These are phyloP conservation scores for Postia placenta DNA, from an alignment of 768 basidiomycete species.

Conservation along the genomic window DNA sequence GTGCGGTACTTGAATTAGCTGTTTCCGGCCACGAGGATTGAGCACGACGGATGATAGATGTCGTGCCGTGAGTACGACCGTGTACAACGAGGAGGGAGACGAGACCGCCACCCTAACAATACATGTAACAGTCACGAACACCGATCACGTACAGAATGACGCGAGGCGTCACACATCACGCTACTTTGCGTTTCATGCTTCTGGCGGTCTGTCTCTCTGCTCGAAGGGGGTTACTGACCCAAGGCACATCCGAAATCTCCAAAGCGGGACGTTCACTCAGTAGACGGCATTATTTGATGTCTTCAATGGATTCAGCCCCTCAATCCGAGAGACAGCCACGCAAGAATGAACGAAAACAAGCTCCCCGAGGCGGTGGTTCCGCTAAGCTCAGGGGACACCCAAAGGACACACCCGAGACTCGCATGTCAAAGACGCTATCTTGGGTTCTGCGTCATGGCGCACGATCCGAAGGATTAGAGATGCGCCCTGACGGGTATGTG, in stretches of 20 bases:
- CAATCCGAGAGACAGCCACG: not conserved
- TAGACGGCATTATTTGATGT: too few species aligned
- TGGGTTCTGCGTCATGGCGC: conserved; percentile 93
- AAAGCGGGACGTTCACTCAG: too few species aligned
- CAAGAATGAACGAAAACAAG: not conserved
- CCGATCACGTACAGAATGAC: not conserved
- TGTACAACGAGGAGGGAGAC: not conserved
- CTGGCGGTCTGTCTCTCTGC: too few species aligned
- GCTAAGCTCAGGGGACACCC: conserved; percentile 54
- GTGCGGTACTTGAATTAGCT: not conserved
- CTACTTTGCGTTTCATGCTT: too few species aligned
- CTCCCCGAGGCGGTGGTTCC: conserved; percentile 12
- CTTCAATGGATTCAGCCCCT: not conserved
- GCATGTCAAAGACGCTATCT: conserved; percentile 80
- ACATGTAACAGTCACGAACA: not conserved
- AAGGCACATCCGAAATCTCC: too few species aligned
- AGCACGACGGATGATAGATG: too few species aligned
- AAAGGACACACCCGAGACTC: conserved; percentile 58
- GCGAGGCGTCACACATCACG: not conserved
- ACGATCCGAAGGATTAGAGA: conserved; percentile 60
- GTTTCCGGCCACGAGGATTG: too few species aligned
- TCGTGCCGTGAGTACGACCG: too few species aligned
- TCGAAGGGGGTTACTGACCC: too few species aligned
- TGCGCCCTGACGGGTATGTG: conserved; percentile 84
- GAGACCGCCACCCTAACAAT: not conserved